These are phyloP conservation scores for Dendrobium nobile DNA, from an alignment of 106 monocot species.

Conservation along the genomic window DNA sequence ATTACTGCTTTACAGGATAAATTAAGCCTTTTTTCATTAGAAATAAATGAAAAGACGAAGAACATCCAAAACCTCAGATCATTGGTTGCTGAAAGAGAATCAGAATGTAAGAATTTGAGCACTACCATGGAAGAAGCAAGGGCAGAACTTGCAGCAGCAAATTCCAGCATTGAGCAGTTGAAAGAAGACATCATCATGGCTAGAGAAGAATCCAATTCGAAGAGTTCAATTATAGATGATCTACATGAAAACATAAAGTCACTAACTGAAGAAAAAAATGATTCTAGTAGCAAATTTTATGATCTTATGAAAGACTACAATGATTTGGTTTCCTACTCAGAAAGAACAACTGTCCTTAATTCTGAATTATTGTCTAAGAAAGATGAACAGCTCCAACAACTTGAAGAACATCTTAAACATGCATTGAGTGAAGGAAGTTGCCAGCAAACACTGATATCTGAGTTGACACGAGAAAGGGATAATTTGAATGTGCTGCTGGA, in stretches of 20 bases:
- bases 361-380: conserved; percentile 52
- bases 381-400: conserved; percentile 37
- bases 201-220: conserved; percentile 37
- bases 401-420: conserved; percentile 44
- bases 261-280: conserved; percentile 43
- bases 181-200: conserved; percentile 35
- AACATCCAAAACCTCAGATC: conserved; percentile 35
- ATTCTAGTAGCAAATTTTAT: conserved; percentile 27
- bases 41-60: conserved; percentile 66
- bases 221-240: conserved; percentile 30
- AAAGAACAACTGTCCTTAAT: conserved; percentile 31
- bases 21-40: conserved; percentile 36
- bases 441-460: conserved; percentile 23
- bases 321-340: conserved; percentile 45
- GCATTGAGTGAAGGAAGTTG: conserved; percentile 30
- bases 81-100: conserved; percentile 45
- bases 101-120: conserved; percentile 36
- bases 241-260: conserved; percentile 35
- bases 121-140: conserved; percentile 40
- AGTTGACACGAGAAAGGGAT: conserved; percentile 59
- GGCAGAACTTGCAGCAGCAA: conserved; percentile 37
- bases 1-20: conserved; percentile 51
- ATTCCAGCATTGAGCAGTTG: conserved; percentile 38
- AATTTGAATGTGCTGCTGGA: conserved; percentile 31
- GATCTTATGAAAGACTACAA: conserved; percentile 44